Conservation (phyloP, 805 yeast genomes). For the Metschnikowia santaceciliae region DNA sequence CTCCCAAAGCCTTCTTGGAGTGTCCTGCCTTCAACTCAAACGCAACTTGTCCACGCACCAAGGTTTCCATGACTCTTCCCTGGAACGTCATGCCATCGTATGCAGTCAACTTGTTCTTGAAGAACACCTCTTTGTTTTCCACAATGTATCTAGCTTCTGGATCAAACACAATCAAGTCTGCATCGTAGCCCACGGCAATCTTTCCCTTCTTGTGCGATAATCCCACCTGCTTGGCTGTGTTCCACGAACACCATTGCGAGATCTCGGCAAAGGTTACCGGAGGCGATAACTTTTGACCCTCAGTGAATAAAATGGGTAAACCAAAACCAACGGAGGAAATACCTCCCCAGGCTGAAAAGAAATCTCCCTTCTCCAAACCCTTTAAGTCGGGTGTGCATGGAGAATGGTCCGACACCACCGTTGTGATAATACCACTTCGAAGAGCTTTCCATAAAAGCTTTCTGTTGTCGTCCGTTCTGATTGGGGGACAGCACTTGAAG, state of each 20-base stretch:
- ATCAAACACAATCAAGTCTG: constrained; percentile 84
- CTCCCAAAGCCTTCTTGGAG: constrained; percentile 54
- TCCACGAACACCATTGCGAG: constrained; percentile 72
- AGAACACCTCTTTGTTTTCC: constrained; percentile 53
- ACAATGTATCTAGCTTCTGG: constrained; percentile 49
- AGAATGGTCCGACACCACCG: constrained; percentile 93
- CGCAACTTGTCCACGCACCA: constrained; percentile 70
- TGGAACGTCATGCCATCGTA: constrained; percentile 65
- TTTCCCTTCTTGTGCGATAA: constrained; percentile 67
- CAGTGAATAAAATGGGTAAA: constrained; percentile 74
- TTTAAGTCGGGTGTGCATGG: constrained; percentile 94
- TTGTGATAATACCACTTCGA: constrained; percentile 57
- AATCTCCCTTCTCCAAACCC: constrained; percentile 78
- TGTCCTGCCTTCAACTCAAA: constrained; percentile 57
- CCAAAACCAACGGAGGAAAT: constrained; percentile 92
- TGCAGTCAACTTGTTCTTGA: constrained; percentile 87
- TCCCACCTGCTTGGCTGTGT: constrained; percentile 86
- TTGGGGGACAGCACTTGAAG: constrained; percentile 95
- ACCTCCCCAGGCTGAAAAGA: constrained; percentile 95
- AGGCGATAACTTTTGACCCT: constrained; percentile 51
- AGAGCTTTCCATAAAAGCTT: constrained; percentile 75
- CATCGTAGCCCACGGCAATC: constrained; percentile 73
- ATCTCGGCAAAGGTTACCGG: constrained; percentile 58
- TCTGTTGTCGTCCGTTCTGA: constrained; percentile 71
- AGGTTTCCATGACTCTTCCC: constrained; percentile 78